Conservation (phyloP, 192 early-diverging fungal species). For the Rhizophagus clarus region DNA sequence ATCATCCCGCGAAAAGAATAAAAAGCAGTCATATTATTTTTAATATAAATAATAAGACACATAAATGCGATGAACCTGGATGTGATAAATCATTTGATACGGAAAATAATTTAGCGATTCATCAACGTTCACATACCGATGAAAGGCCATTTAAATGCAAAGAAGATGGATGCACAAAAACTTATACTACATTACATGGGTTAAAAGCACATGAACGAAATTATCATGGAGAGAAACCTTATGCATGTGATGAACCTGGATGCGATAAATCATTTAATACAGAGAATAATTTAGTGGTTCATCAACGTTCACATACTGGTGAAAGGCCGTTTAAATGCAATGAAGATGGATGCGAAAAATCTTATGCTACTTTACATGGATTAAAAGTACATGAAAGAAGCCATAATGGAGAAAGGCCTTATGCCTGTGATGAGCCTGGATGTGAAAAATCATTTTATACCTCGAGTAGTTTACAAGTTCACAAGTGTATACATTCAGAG, state of each 20-base stretch:
- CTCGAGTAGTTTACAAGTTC: background rate
- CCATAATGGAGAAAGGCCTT: background rate
- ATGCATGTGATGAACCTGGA: background rate
- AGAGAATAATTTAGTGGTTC: background rate
- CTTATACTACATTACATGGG: background rate
- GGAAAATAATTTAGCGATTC: background rate
- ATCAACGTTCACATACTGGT: background rate
- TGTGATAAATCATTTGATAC: background rate
- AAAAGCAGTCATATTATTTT: background rate
- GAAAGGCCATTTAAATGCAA: background rate
- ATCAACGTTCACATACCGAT: background rate
- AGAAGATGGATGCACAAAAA: background rate
- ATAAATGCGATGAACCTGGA: background rate
- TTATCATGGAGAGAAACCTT: conserved; percentile 1
- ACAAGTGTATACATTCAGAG: background rate
- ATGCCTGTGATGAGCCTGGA: background rate
- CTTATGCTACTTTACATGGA: background rate
- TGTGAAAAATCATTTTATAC: background rate
- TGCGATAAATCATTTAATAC: background rate
- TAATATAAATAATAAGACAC: background rate
- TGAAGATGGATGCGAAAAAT: background rate
- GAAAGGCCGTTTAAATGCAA: conserved; percentile 7
- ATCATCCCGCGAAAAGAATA: background rate
- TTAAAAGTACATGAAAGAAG: background rate
- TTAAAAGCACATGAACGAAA: background rate